phyloP scores from a whole-genome alignment of 805 yeast species.

The Torulaspora quercuum region DNA sequence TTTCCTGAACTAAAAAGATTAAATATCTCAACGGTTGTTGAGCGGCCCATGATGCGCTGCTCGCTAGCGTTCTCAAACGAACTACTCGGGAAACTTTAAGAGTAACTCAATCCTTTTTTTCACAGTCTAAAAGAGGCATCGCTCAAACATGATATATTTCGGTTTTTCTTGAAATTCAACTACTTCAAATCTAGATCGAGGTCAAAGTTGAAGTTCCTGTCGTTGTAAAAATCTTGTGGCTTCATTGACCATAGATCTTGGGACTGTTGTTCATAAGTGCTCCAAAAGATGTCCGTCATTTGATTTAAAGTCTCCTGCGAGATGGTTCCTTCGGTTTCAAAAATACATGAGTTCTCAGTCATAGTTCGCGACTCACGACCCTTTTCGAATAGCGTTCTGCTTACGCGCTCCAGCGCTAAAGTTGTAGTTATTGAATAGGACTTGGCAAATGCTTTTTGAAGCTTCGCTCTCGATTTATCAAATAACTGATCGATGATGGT shows the following conservation, averaged over 20 bases:
- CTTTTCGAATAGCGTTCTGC: conserved; percentile 24
- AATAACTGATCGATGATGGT: conserved; percentile 22
- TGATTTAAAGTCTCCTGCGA: conserved; percentile 18
- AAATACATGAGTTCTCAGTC: conserved; percentile 17
- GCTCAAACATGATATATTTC: too few species aligned
- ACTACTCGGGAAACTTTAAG: too few species aligned
- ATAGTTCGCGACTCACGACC: conserved; percentile 22
- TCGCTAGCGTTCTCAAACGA: too few species aligned
- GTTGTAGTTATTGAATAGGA: conserved; percentile 22
- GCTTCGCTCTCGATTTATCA: conserved; percentile 9
- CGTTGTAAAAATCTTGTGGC: conserved; percentile 19
- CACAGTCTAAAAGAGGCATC: too few species aligned
- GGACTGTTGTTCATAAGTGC: conserved; percentile 20
- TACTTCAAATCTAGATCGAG: conserved; percentile 9
- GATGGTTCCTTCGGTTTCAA: conserved; percentile 9
- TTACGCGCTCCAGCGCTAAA: conserved; percentile 25
- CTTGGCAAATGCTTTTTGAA: conserved; percentile 15
- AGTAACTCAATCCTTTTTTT: too few species aligned
- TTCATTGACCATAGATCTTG: conserved; percentile 23
- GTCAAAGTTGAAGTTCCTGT: conserved; percentile 6
- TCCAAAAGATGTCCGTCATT: conserved; percentile 21
- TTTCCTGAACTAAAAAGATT: too few species aligned
- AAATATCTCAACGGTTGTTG: too few species aligned
- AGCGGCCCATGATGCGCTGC: too few species aligned
- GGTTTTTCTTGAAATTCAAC: too few species aligned